Evolutionary conservation across 768 basidiomycete species (phyloP).

Genomic region (Collybiopsis confluens): DNA sequence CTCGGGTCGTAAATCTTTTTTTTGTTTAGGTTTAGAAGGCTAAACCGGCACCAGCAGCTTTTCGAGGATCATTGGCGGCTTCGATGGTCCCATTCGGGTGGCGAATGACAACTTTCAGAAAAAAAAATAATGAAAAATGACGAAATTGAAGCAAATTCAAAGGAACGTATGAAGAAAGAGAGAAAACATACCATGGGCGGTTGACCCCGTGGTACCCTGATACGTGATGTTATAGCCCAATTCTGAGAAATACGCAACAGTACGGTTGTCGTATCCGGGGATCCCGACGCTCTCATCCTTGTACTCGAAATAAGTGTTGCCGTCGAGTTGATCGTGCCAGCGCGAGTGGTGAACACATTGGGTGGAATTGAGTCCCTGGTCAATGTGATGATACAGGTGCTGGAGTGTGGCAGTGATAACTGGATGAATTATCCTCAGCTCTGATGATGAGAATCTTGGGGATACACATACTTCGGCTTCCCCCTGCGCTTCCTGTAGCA

Average conservation of each 20-base stretch:
- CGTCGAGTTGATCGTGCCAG: conserved; percentile 24
- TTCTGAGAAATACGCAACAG: conserved; percentile 13
- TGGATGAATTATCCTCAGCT: background rate
- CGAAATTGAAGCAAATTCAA: background rate
- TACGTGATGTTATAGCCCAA: conserved; percentile 14
- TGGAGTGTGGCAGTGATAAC: conserved; percentile 34
- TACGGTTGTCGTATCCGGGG: conserved; percentile 12
- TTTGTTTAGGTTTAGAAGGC: conserved; percentile 2
- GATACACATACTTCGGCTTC: conserved; percentile 16
- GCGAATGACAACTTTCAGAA: conserved; percentile 9
- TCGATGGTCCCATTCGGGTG: conserved; percentile 9
- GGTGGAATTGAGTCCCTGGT: conserved; percentile 22
- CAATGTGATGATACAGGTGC: conserved; percentile 28
- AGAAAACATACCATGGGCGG: conserved; percentile 9
- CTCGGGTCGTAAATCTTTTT: no score
- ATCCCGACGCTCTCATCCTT: conserved; percentile 10
- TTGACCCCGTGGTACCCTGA: conserved; percentile 10
- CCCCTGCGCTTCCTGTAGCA: conserved; percentile 34
- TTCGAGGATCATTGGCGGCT: conserved; percentile 12
- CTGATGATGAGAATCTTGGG: background rate
- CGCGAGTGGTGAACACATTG: conserved; percentile 14
- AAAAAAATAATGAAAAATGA: background rate
- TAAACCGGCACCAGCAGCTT: conserved; percentile 9
- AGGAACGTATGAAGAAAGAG: background rate
- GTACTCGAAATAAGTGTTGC: conserved; percentile 18